Base-by-base conservation (phyloP, 225 moss, liverwort and hornwort species). In the Physcomitrellopsis africana region DNA sequence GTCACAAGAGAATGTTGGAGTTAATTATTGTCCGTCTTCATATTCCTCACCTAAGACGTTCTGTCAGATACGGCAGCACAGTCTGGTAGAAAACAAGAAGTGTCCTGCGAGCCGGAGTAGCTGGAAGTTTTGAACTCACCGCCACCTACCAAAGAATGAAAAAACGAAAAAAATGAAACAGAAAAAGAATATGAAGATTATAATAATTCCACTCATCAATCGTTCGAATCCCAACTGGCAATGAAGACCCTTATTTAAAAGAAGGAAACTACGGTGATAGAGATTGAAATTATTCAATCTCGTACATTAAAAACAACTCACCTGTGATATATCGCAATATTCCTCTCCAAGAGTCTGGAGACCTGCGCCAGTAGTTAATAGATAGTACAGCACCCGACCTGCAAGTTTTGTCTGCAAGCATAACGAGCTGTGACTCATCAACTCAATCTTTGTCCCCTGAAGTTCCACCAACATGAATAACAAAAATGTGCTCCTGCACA, bases 281-380 rank as follows among this genome's bases (percentile, higher is more conserved):
- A 37, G 67, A 80, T 13, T 59, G 54, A 9, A 69, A 63, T 19
- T 61, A 61, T 73, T 13, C 41, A 45, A 48, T 46, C 18, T 67
- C 43, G 63, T 43, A 19, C 13, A 43, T n/a, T 41, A 29, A 44
- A 53, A 51, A 42, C 55, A 1, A 52, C 70, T 55, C 48, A 93
- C 99, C 89, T 95, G 99, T 69, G 94, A 86, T 58, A 99, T 83
- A 71, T 99, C 99, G 75, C 99, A 99, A 53, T 99, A 99, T 76
- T 99, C 99, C 85, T 99, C 95, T 72, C 99, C 95, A 62, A 99
- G 83, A 12, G 99, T 99, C 85, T 99, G 99, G 53, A 93, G 90
- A 64, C 99, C 99, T 60, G 99, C 77, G 65, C 99, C 99, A 5
- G 99, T 99, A 69, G 99, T 99, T 74, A 99, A 64, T 11, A 99